Base-by-base conservation (phyloP, 116 monocot genomes). In the Posidonia oceanica region DNA sequence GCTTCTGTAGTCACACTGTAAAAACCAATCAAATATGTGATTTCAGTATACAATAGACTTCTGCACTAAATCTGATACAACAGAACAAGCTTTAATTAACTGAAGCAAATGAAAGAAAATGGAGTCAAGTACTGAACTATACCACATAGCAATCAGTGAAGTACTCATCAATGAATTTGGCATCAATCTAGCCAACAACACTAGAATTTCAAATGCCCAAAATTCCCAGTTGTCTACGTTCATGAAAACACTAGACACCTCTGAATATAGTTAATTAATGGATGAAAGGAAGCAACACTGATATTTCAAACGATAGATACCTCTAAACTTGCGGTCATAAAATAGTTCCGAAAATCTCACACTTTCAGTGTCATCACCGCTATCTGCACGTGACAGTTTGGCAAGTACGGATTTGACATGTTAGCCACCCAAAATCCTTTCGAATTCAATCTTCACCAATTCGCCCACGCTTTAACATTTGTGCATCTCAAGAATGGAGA, bases 81-180 rank as follows among this genome's bases (percentile, higher is more conserved):
- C n/a, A n/a, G n/a, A n/a, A n/a, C n/a, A n/a, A n/a, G n/a, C n/a
- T 41, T 41, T 41, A 41, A 41, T 41, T 6, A 41, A 41, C 41
- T 41, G 41, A 6, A 3, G 41, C 41, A 41, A 41, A 41, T 41
- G 41, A 41, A 3, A 41, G 3, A 6, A 41, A 41, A 41, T 41
- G 41, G 41, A 6, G 6, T 3, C 4, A 3, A 41, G 6, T 41
- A 20, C 16, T 59, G 59, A 39, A 11, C 38, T 57, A 38, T 87
- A 95, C 96, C 96, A 96, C 76, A 85, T 89, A 39, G 96, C 91
- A 55, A 91, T 77, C 39, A 96, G 63, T 73, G 96, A 91, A 64
- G 89, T 96, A 23, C 85, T 89, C 36, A 40, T 67, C 59, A 84
- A 79, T 15, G 96, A 86, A 69, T 87, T 78, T 39, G 88, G 88